Conservation (phyloP, 352 stramenopile genomes). For the Pythium aquatile region DNA sequence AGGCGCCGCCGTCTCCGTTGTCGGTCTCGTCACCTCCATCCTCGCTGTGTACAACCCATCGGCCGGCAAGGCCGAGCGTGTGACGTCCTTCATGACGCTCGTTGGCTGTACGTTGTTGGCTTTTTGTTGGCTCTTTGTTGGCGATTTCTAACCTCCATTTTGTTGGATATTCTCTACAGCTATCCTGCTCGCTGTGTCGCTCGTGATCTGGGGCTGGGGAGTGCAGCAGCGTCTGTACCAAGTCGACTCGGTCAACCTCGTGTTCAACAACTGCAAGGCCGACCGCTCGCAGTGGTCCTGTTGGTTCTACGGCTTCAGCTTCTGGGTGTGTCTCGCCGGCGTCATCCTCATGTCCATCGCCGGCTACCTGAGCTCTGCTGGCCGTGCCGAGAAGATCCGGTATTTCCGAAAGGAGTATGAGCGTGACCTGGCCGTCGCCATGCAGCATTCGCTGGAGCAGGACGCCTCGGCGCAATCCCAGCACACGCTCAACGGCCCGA, state of each 20-base stretch:
- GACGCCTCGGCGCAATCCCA: slow-evolving; percentile 34
- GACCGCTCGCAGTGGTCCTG: slow-evolving; percentile 69
- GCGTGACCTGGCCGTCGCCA: slow-evolving; percentile 64
- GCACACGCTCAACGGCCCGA: slow-evolving; percentile 22
- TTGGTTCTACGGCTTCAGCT: slow-evolving; percentile 88
- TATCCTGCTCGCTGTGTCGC: slow-evolving; percentile 60
- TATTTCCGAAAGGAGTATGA: slow-evolving; percentile 86
- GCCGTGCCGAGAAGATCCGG: slow-evolving; percentile 79
- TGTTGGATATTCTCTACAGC: slow-evolving; percentile 31
- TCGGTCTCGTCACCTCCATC: slow-evolving; percentile 65
- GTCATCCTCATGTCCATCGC: slow-evolving; percentile 79
- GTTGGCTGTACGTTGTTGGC: slow-evolving; percentile 59
- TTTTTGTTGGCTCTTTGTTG: not conserved
- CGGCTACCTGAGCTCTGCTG: slow-evolving; percentile 75
- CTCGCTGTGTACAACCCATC: slow-evolving; percentile 74
- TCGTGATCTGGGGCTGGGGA: slow-evolving; percentile 78
- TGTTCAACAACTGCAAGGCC: slow-evolving; percentile 72
- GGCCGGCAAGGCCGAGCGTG: slow-evolving; percentile 63
- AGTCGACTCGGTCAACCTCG: slow-evolving; percentile 75
- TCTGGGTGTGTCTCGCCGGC: slow-evolving; percentile 80
- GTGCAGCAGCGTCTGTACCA: slow-evolving; percentile 79
- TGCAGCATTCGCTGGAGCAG: slow-evolving; percentile 72
- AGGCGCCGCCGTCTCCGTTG: slow-evolving; percentile 55
- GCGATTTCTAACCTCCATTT: slow-evolving; percentile 3
- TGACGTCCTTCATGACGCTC: slow-evolving; percentile 84